Conservation (phyloP, 805 yeast species). For the Myxozyma mucilagina region DNA sequence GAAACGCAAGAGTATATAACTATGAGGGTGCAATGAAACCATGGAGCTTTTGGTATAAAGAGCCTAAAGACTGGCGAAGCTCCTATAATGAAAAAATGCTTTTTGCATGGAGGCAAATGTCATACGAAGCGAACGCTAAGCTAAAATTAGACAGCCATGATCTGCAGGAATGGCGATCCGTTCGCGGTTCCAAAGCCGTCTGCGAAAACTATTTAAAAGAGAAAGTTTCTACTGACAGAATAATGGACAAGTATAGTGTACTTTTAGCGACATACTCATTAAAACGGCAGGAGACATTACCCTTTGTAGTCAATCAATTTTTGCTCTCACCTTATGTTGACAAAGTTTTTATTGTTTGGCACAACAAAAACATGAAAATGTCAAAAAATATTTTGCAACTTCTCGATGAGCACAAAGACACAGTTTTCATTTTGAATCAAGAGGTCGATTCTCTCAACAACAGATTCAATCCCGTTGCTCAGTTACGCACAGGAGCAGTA, state of each 20-base stretch:
- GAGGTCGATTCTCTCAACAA: conserved; percentile 29
- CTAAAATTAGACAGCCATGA: conserved; percentile 20
- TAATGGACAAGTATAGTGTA: conserved; percentile 26
- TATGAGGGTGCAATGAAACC: conserved; percentile 31
- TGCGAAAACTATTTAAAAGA: conserved; percentile 21
- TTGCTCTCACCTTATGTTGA: conserved; percentile 23
- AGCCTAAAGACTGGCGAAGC: conserved; percentile 23
- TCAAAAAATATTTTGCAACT: conserved; percentile 21
- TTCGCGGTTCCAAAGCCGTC: conserved; percentile 24
- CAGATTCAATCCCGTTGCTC: conserved; percentile 28
- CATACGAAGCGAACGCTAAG: conserved; percentile 17
- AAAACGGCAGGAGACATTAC: conserved; percentile 29
- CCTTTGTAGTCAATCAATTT: conserved; percentile 28
- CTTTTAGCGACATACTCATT: conserved; percentile 28
- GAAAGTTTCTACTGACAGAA: conserved; percentile 17
- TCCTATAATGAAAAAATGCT: conserved; percentile 27
- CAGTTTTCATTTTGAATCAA: conserved; percentile 25
- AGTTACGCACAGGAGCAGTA: conserved; percentile 27
- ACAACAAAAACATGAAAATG: conserved; percentile 23
- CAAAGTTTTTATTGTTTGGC: conserved; percentile 30
- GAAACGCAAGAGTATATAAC: conserved; percentile 26
- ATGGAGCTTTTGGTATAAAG: conserved; percentile 28
- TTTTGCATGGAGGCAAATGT: conserved; percentile 24
- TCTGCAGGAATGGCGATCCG: conserved; percentile 21
- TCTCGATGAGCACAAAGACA: conserved; percentile 13